Evolutionary conservation across 352 stramenopile species (phyloP).

Genomic region (Pythium utonaiense): DNA sequence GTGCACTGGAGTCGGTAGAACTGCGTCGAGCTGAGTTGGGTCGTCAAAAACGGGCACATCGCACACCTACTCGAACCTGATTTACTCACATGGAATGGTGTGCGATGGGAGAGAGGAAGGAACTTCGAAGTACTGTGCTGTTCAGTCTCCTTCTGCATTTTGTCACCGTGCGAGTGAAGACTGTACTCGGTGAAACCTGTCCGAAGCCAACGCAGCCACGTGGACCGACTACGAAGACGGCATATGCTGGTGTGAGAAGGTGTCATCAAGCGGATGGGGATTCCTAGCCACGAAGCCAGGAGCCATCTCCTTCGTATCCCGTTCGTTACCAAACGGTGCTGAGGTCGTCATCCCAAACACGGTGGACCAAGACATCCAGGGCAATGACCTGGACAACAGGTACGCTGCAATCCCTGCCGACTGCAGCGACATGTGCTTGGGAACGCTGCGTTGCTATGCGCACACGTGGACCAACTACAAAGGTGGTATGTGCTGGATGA

Average conservation of each 20-base stretch:
- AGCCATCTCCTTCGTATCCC: not conserved
- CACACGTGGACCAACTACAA: slow-evolving; percentile 45
- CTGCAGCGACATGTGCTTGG: not conserved
- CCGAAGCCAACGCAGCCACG: not conserved
- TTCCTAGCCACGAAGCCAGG: not conserved
- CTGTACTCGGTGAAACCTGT: no score
- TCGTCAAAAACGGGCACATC: no score
- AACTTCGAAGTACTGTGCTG: no score
- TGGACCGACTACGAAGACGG: not conserved
- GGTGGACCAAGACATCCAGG: not conserved
- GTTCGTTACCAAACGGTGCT: not conserved
- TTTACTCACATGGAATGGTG: no score
- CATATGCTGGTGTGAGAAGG: not conserved
- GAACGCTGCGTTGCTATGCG: not conserved
- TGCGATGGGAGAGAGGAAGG: no score
- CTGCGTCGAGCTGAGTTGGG: no score
- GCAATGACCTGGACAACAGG: not conserved
- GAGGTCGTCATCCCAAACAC: no score
- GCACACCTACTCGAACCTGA: no score
- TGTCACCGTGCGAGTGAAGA: no score
- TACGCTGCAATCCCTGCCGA: no score
- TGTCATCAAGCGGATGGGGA: not conserved
- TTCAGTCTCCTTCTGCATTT: no score
- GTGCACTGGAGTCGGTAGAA: no score
- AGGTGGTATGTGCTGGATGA: slow-evolving; percentile 52